Evolutionary conservation across 2,329 filamentous ascomycete genomes (phyloP), one percentile per base, ranked within the genome.

Genomic region (Calonectria hongkongensis): DNA sequence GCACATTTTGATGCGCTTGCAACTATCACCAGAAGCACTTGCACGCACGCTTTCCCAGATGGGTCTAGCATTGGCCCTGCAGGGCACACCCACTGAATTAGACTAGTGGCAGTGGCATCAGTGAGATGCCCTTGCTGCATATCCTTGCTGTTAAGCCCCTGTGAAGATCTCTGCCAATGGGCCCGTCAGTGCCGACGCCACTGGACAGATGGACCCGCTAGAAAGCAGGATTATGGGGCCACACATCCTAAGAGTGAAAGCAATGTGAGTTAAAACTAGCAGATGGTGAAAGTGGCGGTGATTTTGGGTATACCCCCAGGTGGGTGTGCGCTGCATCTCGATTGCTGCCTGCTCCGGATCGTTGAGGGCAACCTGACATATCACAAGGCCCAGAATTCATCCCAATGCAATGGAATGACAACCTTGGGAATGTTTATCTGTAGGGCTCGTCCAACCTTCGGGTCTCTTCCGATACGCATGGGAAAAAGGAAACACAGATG

Each of bases 31-130:
- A 30, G 21, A 43, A 43, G 36, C 16, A 15, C 39, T 13, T 27
- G 39, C 21, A 43, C 45, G 21, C 58, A 62, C 43, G 58, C 21
- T 21, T 45, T 43, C n/a, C 58, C 58, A 27, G 21, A 43, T 62
- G 10, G 8, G 36, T 62, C 25, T 62, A 62, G 39, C 39, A 27
- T 10, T 39, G 18, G 56, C 16, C 18, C 21, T 36, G 15, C 28
- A 56, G 30, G 50, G 30, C 30, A 30, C 27, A n/a, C 27, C 50
- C 50, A 56, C 50, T 15, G 50, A 2, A 33, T 50, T 50, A 7
- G n/a, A 9, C 36, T 21, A 21, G 54, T 58, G 54, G 30, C n/a
- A 58, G 5, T 58, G 54, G 30, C 54, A 39, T 39, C 30, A 58
- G 6, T 33, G 54, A 25, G 30, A 58, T 58, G 54, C 18, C 43